A percentile compares a stretch with the other conserved stretches of the same genome.
These are phyloP conservation scores for Microdochium nivale DNA, from an alignment of 2,329 filamentous ascomycete genomes.

Conservation along the genomic window DNA sequence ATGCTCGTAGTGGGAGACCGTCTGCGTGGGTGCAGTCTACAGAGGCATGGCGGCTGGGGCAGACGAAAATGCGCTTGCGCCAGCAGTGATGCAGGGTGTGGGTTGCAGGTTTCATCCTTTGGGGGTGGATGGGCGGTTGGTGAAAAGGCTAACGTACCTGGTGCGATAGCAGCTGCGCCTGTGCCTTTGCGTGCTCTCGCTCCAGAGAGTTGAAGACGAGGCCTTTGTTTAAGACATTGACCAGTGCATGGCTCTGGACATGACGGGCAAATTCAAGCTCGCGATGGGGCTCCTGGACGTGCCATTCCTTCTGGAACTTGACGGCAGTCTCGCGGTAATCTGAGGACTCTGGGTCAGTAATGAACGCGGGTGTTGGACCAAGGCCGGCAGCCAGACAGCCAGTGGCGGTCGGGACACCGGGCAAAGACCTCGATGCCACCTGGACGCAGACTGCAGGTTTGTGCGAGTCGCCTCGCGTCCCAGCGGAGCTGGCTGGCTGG, in stretches of 20 bases:
- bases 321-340: conserved; percentile 61
- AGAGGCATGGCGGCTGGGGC: background rate
- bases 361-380: conserved; percentile 9
- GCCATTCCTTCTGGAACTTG: conserved; percentile 63
- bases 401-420: background rate
- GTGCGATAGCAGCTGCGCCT: conserved; percentile 17
- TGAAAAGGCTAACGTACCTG: conserved; percentile 30
- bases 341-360: conserved; percentile 30
- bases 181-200: conserved; percentile 32
- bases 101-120: conserved; percentile 3
- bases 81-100: background rate
- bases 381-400: background rate
- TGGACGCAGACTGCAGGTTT: background rate
- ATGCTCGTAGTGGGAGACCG: background rate
- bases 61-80: background rate
- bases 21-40: background rate
- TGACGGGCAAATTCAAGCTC: conserved; percentile 56
- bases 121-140: background rate
- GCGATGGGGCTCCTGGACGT: conserved; percentile 51
- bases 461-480: conserved; percentile 3
- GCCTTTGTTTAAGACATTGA: conserved; percentile 55
- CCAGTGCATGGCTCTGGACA: conserved; percentile 56
- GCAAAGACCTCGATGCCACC: background rate
- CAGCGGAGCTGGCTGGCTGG: background rate
- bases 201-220: conserved; percentile 53